A percentile compares a stretch with the other conserved stretches of the same genome.
phyloP scores from a whole-genome alignment of 768 basidiomycete species.

The Punctularia strigosozonata region DNA sequence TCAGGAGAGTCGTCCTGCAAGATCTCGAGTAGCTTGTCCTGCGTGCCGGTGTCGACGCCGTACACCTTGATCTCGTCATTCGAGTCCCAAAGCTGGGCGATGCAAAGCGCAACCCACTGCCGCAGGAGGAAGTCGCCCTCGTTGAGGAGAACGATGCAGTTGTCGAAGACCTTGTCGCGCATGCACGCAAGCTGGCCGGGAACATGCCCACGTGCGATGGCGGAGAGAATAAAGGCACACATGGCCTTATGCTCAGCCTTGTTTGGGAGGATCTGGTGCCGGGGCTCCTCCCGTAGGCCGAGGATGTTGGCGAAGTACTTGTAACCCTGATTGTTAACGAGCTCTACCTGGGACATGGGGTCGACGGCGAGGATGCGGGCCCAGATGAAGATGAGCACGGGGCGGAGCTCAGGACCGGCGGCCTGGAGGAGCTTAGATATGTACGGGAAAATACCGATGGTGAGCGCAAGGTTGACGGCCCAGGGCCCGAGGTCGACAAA shows the following conservation, averaged over 20 bases:
- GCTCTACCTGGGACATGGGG: slow-evolving; percentile 79
- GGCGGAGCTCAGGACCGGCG: slow-evolving; percentile 88
- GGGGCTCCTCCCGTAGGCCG: slow-evolving; percentile 48
- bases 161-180: slow-evolving; percentile 72
- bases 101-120: slow-evolving; percentile 90
- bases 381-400: slow-evolving; percentile 98
- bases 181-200: slow-evolving; percentile 81
- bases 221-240: slow-evolving; percentile 93
- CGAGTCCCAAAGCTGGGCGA: slow-evolving; percentile 89
- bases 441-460: slow-evolving; percentile 97
- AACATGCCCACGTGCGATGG: slow-evolving; percentile 83
- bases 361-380: slow-evolving; percentile 96
- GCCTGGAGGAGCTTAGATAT: slow-evolving; percentile 94
- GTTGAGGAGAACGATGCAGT: slow-evolving; percentile 73
- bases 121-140: slow-evolving; percentile 88
- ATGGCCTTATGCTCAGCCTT: slow-evolving; percentile 93
- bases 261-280: slow-evolving; percentile 63
- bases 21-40: slow-evolving; percentile 70
- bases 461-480: slow-evolving; percentile 93
- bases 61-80: slow-evolving; percentile 85
- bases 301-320: slow-evolving; percentile 79
- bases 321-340: slow-evolving; percentile 75
- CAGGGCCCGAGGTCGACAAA: slow-evolving; percentile 98
- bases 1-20: slow-evolving; percentile 85
- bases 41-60: slow-evolving; percentile 68